Base-by-base conservation (phyloP, 257 asterid species). In the Mentha longifolia region DNA sequence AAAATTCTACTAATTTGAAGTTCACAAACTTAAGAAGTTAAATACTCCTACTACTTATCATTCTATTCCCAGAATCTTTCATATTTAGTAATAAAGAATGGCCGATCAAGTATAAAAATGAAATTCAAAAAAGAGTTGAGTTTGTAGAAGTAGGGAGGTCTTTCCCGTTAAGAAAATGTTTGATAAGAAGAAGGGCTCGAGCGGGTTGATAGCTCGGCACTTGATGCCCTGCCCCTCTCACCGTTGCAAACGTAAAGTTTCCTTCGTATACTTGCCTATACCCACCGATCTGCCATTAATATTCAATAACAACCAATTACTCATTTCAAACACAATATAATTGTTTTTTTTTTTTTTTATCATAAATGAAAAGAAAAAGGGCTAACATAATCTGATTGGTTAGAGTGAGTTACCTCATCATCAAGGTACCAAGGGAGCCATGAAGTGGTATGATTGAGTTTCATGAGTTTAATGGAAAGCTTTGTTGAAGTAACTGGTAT, bases 151-250 rank as follows among this genome's bases (percentile, higher is more conserved):
- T 67, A 11, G 88, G 94, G 7, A 91, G 90, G 3, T 65, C 66
- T 1, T 72, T 81, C 12, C 89, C 88, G 0, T 65, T 43, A 30
- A 91, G 76, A 77, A 91, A 89, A 74, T 91, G 87, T 61, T 51
- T 67, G 50, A 83, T 74, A 0, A 91, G 84, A 0, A 91, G 82
- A 10, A 91, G 85, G 5, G 90, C 86, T 74, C 96, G 76, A 10
- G 75, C 84, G 1, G 97, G 95, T 70, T 82, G 82, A 64, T 74
- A 91, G 77, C 93, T 89, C 8, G 97, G 96, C 43, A 87, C 97
- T 81, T 91, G 87, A 76, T 91, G 97, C 6, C 97, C 96, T 47
- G 97, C 96, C 19, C 89, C 96, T 83, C 93, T 77, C 1, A 89
- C 89, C 1, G 93, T 91, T 0, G 87, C 87, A 87, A 91, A 87